Percentiles rank a stretch among this genome's conserved stretches.
These are phyloP conservation scores for Picocystis salinarum DNA, from an alignment of 139 green algal genomes.

Conservation along the genomic window DNA sequence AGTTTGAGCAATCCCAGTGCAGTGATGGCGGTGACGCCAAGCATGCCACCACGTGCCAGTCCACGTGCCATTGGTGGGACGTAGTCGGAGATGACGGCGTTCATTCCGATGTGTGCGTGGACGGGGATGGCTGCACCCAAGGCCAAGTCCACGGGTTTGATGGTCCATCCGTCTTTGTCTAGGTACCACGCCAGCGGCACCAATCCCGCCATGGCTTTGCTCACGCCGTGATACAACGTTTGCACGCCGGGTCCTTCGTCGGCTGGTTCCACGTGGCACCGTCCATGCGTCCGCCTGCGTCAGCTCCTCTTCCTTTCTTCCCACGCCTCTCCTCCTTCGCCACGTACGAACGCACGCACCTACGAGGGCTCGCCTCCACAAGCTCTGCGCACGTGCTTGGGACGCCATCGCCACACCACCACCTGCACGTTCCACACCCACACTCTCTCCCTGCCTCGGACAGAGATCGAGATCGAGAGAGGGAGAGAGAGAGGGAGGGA, in stretches of 20 bases:
- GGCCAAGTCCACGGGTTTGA: slow-evolving; percentile 2
- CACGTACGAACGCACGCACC: no score
- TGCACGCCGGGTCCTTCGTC: neutral
- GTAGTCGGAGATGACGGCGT: slow-evolving; percentile 55
- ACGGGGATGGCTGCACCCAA: slow-evolving; percentile 23
- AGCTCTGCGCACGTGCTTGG: no score
- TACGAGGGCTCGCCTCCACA: no score
- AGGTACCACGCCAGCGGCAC: neutral
- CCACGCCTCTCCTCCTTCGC: no score
- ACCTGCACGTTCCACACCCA: no score
- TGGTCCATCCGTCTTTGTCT: neutral
- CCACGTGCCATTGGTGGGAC: slow-evolving; percentile 15
- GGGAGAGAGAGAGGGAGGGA: no score
- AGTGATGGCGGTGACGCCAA: slow-evolving; percentile 28
- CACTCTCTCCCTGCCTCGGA: no score
- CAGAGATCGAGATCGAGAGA: no score
- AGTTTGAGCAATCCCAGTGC: slow-evolving; percentile 50
- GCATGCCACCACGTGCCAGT: slow-evolving; percentile 22
- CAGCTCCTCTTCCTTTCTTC: no score
- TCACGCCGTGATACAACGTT: neutral
- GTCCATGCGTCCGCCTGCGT: no score
- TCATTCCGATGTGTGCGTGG: slow-evolving; percentile 51
- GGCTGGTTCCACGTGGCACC: no score
- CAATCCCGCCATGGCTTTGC: neutral
- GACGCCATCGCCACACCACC: no score